Percentiles rank a stretch among this genome's conserved stretches.
Conservation (phyloP, 768 basidiomycete species). For the Lactarius hatsudake region DNA sequence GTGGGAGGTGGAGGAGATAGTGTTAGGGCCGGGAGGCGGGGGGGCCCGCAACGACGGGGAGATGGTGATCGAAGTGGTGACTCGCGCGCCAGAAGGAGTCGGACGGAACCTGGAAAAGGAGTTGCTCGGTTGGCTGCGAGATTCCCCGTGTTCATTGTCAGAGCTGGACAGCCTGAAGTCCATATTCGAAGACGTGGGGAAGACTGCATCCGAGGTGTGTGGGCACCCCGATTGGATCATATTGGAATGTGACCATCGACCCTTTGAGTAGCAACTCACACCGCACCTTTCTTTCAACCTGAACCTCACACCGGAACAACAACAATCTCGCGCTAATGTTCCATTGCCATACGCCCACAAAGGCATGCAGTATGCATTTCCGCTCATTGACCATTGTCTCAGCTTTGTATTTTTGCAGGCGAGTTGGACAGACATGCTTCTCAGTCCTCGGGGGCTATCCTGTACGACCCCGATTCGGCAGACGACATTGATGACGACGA, state of each 20-base stretch:
- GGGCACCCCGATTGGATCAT: neutral
- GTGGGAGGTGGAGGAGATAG: slow-evolving; percentile 56
- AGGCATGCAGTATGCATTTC: slow-evolving; percentile 43
- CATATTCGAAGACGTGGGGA: slow-evolving; percentile 42
- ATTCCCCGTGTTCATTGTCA: slow-evolving; percentile 45
- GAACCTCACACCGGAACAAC: slow-evolving; percentile 76
- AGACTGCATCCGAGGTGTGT: slow-evolving; percentile 26
- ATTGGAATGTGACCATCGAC: slow-evolving; percentile 6
- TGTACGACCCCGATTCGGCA: slow-evolving; percentile 90
- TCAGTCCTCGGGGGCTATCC: slow-evolving; percentile 50
- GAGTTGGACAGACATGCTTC: slow-evolving; percentile 28
- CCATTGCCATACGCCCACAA: slow-evolving; percentile 89
- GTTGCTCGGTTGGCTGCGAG: slow-evolving; percentile 59
- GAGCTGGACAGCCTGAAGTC: slow-evolving; percentile 51
- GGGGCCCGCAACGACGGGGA: slow-evolving; percentile 48
- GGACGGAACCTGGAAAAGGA: slow-evolving; percentile 56
- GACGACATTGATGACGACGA: slow-evolving; percentile 96
- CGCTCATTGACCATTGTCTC: slow-evolving; percentile 35
- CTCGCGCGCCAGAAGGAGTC: slow-evolving; percentile 45
- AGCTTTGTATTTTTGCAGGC: slow-evolving; percentile 28
- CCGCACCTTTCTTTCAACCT: slow-evolving; percentile 86
- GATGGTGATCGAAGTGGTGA: slow-evolving; percentile 60
- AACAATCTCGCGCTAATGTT: slow-evolving; percentile 73
- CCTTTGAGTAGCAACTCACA: slow-evolving; percentile 34
- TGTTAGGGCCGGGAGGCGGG: slow-evolving; percentile 55